Evolutionary conservation across 495 filamentous ascomycete species (phyloP).

Genomic region (Talaromyces borbonicus): DNA sequence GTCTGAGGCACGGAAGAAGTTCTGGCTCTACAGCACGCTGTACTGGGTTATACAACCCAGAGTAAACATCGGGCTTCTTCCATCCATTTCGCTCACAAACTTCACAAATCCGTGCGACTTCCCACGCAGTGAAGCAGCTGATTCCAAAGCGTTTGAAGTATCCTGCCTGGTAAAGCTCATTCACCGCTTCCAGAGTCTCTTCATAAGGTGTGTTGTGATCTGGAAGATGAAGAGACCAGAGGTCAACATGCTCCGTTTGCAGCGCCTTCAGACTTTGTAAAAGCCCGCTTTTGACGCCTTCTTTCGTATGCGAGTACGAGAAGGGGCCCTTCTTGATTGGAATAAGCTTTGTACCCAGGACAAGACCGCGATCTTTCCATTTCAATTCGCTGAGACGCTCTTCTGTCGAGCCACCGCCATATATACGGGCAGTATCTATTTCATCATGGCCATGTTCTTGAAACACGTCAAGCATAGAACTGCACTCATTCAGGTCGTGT

Average conservation of each 20-base stretch:
- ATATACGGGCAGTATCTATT: constrained; percentile 47
- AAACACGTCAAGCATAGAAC: constrained; percentile 46
- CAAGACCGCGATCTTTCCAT: constrained; percentile 37
- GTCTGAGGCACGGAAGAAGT: constrained; percentile 40
- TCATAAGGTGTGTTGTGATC: constrained; percentile 38
- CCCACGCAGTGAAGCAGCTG: constrained; percentile 40
- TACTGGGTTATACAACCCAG: constrained; percentile 55
- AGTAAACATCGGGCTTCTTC: constrained; percentile 53
- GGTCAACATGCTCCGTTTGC: constrained; percentile 37
- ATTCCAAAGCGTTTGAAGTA: constrained; percentile 37
- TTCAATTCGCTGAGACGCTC: constrained; percentile 34
- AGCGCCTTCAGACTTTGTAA: constrained; percentile 33
- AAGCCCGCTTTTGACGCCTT: constrained; percentile 26
- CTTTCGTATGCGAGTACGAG: constrained; percentile 18
- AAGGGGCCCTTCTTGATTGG: constrained; percentile 17
- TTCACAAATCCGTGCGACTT: constrained; percentile 42
- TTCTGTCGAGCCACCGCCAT: constrained; percentile 42
- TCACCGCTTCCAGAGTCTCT: constrained; percentile 36
- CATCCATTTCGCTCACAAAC: constrained; percentile 41
- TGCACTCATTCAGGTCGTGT: too few relatives aligned
- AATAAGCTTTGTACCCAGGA: constrained; percentile 45
- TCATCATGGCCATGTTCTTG: constrained; percentile 46
- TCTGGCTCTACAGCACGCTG: constrained; percentile 41
- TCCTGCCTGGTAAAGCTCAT: constrained; percentile 39
- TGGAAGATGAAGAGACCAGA: constrained; percentile 37